Evolutionary conservation across 768 basidiomycete genomes (phyloP).

Genomic region (Russula brevipes): DNA sequence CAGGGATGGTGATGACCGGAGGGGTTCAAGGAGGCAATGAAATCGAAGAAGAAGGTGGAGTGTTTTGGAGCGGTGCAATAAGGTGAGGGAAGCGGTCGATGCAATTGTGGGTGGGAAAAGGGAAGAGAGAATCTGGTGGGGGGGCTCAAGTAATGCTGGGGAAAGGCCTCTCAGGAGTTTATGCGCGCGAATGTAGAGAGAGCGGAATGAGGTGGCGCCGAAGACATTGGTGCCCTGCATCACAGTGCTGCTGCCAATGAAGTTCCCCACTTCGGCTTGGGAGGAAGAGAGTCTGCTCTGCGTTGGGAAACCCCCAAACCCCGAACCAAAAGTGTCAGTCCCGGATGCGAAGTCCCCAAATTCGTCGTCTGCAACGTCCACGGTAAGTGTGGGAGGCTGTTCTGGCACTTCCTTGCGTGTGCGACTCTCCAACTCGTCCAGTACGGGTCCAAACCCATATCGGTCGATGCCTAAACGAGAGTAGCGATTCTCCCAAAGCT

Average conservation of each 20-base stretch:
- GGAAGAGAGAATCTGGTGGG: slow-evolving; percentile 62
- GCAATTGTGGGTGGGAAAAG: slow-evolving; percentile 37
- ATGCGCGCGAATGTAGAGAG: slow-evolving; percentile 64
- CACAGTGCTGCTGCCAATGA: slow-evolving; percentile 37
- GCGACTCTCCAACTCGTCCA: slow-evolving; percentile 56
- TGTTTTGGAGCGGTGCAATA: slow-evolving; percentile 36
- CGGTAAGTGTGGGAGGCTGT: slow-evolving; percentile 56
- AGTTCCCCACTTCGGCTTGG: slow-evolving; percentile 46
- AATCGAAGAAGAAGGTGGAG: slow-evolving; percentile 72
- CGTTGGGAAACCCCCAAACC: slow-evolving; percentile 1
- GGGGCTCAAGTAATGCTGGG: slow-evolving; percentile 51
- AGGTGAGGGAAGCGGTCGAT: slow-evolving; percentile 38
- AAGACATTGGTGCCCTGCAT: slow-evolving; percentile 33
- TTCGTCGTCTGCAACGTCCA: slow-evolving; percentile 68
- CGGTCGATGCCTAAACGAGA: slow-evolving; percentile 49
- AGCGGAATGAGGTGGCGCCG: slow-evolving; percentile 40
- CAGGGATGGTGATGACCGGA: slow-evolving; percentile 60
- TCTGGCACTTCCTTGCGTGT: slow-evolving; percentile 37
- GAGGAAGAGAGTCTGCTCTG: slow-evolving; percentile 24
- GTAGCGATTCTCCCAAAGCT: slow-evolving; percentile 75
- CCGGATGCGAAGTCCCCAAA: slow-evolving; percentile 79
- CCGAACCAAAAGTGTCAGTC: slow-evolving; percentile 19
- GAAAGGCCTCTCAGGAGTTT: slow-evolving; percentile 56
- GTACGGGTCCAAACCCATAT: slow-evolving; percentile 40
- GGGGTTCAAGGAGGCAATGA: slow-evolving; percentile 71